Base-by-base conservation (phyloP, 768 basidiomycete species). In the Panus rudis region DNA sequence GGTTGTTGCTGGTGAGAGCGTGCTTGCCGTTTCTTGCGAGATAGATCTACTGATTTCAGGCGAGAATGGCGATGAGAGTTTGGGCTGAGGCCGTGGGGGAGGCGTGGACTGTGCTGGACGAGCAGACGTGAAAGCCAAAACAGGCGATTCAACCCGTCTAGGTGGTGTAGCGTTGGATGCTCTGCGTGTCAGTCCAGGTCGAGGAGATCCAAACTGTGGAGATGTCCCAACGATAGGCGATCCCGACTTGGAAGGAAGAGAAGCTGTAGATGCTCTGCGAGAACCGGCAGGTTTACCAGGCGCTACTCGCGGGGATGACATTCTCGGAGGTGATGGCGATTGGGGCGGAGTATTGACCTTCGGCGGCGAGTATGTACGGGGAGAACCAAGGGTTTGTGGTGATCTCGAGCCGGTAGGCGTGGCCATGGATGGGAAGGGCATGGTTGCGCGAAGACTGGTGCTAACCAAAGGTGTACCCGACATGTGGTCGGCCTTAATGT, bases 1-100 rank as follows among this genome's bases (percentile, higher is more conserved):
- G 6, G 49, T 50, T 1, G 79, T 78, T 0, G 81, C 79, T 13
- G 68, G 65, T 10, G 76, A 75, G n/a, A 78, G 74, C 14, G 68
- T 46, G 11, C 47, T n/a, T 20, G 51, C 50, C 5, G 60, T 60
- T 8, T 79, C 78, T 50, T 72, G 75, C 31, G 78, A 79, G 13
- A 64, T 50, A 37, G 63, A 54, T 25, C 64, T 60, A 12, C 50
- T 46, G 8, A 72, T 55, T 23, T 56, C 48, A 4, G 59, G 52
- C n/a, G 56, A 46, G 30, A 52, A 49, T 17, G 53, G 49, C 5
- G 53, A 46, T 6, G 52, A 24, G 23, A 58, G 47, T 38, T 47
- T 55, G 13, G 52, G 26, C 25, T 46, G 20, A 20, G 52, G 45
- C 41, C 52, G 54, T n/a, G 53, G 57, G 1, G 59, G 53, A 8